phyloP scores from a whole-genome alignment of 2,329 filamentous ascomycete species.

The Emergomyces pasteurianus region DNA sequence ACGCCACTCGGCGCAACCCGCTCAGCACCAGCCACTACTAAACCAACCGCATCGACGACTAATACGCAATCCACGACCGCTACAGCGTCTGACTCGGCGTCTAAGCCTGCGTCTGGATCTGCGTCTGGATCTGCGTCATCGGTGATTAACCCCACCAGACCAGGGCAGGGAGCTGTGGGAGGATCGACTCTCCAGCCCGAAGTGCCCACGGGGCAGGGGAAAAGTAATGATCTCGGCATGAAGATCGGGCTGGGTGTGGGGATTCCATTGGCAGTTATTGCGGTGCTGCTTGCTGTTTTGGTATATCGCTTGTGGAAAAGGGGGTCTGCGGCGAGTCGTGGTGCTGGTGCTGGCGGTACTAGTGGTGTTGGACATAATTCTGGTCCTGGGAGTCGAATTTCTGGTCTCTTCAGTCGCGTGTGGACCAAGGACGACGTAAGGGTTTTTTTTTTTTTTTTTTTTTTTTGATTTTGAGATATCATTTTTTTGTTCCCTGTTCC shows the following conservation, averaged over 20 bases:
- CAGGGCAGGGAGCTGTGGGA: neutral
- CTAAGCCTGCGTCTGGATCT: neutral
- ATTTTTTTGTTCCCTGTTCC: too few relatives aligned
- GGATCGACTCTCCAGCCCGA: neutral
- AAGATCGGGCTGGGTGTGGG: conserved; percentile 4
- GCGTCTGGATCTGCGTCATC: neutral
- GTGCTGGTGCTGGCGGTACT: neutral
- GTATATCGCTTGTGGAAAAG: neutral
- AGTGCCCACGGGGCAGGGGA: neutral
- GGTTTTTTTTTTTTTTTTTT: too few relatives aligned
- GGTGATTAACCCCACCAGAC: neutral
- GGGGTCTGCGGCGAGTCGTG: neutral
- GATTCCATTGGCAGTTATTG: conserved; percentile 1
- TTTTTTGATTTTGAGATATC: too few relatives aligned
- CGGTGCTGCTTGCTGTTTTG: neutral
- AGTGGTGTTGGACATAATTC: neutral
- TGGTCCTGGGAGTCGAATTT: neutral
- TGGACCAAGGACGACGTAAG: neutral
- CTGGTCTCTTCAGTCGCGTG: neutral
- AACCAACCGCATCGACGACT: neutral
- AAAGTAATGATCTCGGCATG: neutral
- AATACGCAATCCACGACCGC: neutral
- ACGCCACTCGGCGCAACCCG: neutral
- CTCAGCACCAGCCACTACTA: neutral
- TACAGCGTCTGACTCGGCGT: neutral